phyloP scores from a whole-genome alignment of 1,284 basidiomycete genomes.

The Inonotus hispidus region DNA sequence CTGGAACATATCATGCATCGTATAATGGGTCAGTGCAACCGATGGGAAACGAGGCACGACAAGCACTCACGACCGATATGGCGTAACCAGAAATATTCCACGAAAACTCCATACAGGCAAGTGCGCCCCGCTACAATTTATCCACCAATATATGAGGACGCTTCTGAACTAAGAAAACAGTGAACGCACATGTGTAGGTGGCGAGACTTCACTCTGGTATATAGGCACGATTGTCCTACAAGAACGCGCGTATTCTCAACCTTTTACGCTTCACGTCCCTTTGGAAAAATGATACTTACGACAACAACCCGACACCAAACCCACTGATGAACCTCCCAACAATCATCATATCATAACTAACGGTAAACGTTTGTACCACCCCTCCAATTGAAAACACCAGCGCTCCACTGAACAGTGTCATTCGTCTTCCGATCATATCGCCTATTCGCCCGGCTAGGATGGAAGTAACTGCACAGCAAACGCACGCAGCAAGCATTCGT shows the following conservation, averaged over 20 bases:
- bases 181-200: slow-evolving; percentile 77
- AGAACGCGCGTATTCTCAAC: neutral
- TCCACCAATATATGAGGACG: slow-evolving; percentile 11
- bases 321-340: slow-evolving; percentile 85
- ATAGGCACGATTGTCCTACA: slow-evolving; percentile 92
- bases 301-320: slow-evolving; percentile 92
- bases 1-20: slow-evolving; percentile 34
- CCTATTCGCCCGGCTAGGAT: slow-evolving; percentile 85
- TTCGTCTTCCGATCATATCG: slow-evolving; percentile 82
- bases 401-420: slow-evolving; percentile 85
- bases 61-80: slow-evolving; percentile 73
- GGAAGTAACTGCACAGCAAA: slow-evolving; percentile 65
- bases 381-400: slow-evolving; percentile 86
- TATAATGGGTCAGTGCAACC: neutral
- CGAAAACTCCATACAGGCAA: slow-evolving; percentile 98
- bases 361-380: slow-evolving; percentile 83
- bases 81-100: slow-evolving; percentile 92
- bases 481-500: neutral
- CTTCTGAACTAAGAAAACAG: neutral
- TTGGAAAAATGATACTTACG: slow-evolving; percentile 44
- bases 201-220: slow-evolving; percentile 96
- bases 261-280: neutral
- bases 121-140: slow-evolving; percentile 67
- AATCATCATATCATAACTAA: slow-evolving; percentile 83
- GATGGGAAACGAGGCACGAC: neutral